phyloP scores from a whole-genome alignment of 331 rosid genomes.

The Malus hybrid region DNA sequence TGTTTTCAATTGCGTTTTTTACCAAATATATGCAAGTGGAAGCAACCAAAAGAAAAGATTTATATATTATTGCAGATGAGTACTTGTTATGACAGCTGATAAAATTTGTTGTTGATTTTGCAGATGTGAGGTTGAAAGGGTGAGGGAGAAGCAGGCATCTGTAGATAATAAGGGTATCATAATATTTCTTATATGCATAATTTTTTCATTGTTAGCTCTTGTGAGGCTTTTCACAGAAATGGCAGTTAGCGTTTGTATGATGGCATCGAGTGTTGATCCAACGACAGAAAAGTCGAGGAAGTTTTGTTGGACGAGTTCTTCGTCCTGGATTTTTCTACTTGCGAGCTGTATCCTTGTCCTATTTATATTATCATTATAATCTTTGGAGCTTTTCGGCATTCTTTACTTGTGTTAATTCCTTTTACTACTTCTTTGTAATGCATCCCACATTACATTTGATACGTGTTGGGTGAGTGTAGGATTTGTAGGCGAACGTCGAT shows the following conservation, averaged over 20 bases:
- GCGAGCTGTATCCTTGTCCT: constrained; percentile 51
- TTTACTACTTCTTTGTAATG: not conserved
- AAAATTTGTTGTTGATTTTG: constrained; percentile 1
- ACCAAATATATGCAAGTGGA: not conserved
- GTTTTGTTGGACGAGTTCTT: constrained; percentile 46
- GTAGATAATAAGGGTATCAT: constrained; percentile 60
- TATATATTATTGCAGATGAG: too few relatives aligned
- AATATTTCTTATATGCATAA: constrained; percentile 43
- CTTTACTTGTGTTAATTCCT: too few relatives aligned
- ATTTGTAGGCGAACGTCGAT: too few relatives aligned
- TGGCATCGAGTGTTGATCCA: constrained; percentile 28
- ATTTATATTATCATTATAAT: constrained; percentile 45
- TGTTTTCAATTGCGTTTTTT: not conserved
- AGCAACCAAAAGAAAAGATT: not conserved
- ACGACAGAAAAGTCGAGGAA: constrained; percentile 43
- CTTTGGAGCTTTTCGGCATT: not conserved
- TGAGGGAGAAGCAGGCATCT: constrained; percentile 49
- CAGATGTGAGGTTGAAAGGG: constrained; percentile 66
- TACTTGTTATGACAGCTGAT: not conserved
- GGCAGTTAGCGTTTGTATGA: constrained; percentile 39
- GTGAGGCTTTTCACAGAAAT: constrained; percentile 37
- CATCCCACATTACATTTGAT: not conserved
- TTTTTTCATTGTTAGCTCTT: constrained; percentile 47
- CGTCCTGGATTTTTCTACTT: constrained; percentile 71
- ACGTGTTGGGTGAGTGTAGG: too few relatives aligned